Percentiles rank a stretch among this genome's conserved stretches.
Conservation (phyloP, 352 stramenopile species). For the Phytophthora aleatoria region DNA sequence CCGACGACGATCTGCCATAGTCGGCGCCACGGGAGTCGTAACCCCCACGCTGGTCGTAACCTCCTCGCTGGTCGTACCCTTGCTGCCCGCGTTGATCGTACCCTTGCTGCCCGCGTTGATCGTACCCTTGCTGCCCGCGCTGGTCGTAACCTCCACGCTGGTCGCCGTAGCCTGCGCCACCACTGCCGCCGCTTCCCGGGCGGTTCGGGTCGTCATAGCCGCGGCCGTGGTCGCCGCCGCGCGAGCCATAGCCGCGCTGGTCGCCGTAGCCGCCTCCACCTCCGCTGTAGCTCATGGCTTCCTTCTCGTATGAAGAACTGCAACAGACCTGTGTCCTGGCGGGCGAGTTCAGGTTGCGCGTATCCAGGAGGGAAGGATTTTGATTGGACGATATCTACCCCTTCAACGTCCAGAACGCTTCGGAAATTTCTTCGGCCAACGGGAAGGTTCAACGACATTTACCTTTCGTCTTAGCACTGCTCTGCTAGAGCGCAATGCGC, state of each 20-base stretch:
- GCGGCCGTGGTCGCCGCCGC: conserved; percentile 1
- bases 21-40: conserved; percentile 16
- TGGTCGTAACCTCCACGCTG: conserved; percentile 21
- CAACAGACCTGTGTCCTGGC: neutral
- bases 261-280: conserved; percentile 11
- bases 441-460: neutral
- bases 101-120: conserved; percentile 18
- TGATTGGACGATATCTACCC: conserved; percentile 12
- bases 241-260: conserved; percentile 10
- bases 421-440: conserved; percentile 1
- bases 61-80: conserved; percentile 26
- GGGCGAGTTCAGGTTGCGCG: conserved; percentile 4
- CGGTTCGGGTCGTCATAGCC: conserved; percentile 6
- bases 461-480: too few relatives aligned
- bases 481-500: too few relatives aligned
- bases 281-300: conserved; percentile 57
- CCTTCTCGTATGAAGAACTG: conserved; percentile 8
- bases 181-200: conserved; percentile 5
- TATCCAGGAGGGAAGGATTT: conserved; percentile 1
- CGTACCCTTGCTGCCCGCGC: conserved; percentile 34
- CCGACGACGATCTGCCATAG: conserved; percentile 24
- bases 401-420: conserved; percentile 12
- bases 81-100: conserved; percentile 23
- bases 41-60: conserved; percentile 36
- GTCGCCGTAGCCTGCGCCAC: conserved; percentile 35